Base-by-base conservation (phyloP, 129 eudicot species). In the Flaveria robusta region DNA sequence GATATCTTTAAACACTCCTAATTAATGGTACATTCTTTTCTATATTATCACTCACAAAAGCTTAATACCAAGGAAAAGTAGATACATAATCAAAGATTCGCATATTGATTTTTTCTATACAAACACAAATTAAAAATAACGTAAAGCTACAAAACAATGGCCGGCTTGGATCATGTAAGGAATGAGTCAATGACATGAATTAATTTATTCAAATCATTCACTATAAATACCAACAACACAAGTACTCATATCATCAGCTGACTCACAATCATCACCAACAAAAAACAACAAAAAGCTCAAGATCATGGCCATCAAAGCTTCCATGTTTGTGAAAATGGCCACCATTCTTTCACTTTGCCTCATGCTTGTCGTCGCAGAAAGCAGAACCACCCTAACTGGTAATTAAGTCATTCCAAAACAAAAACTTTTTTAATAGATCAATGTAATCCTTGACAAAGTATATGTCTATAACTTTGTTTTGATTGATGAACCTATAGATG, bases 271-370 rank as follows among this genome's bases (percentile, higher is more conserved):
- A 9, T 43, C 47, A 43, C 14, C 47, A 43, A 43, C 12, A 43
- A 9, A 2, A 56, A 20, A 15, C 13, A 22, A 20, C 6, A 56
- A 56, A 56, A 8, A 43, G 9, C 5, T 51, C 0, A 9, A 34
- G 22, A 66, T 41, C 66, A 79, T 72, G 83, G 73, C 77, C 64
- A 78, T 45, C 52, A 78, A 78, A 23, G 71, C 72, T 71, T 71
- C 78, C 73, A 34, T 63, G 73, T 71, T 79, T 23, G 66, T 79
- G 56, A 79, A 43, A 13, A 39, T 72, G 23, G 73, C 68, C n/a
- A 8, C 51, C 13, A 43, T 79, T 18, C 60, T 79, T 31, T 71
- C 83, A 20, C 59, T 79, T 79, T 63, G 66, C 65, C 83, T 79
- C 2, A 58, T 77, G 75, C 46, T 77, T 15, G 67, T 58, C n/a